Evolutionary conservation across 768 basidiomycete genomes (phyloP).

Genomic region (Trametes cubensis): DNA sequence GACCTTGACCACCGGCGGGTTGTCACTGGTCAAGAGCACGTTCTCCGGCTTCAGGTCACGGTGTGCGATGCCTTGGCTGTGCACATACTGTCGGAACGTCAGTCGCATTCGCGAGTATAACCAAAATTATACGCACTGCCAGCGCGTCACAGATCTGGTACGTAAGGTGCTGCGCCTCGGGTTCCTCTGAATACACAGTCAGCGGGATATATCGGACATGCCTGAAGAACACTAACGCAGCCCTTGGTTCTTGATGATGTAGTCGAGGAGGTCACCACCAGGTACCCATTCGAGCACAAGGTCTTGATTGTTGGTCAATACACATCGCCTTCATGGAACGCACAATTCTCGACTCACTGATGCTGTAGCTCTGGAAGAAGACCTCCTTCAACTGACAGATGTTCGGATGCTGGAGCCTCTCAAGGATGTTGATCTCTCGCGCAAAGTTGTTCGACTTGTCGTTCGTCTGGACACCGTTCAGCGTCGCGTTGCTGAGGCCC

Average conservation of each 20-base stretch:
- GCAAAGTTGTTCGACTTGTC: slow-evolving; percentile 45
- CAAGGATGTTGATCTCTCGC: slow-evolving; percentile 80
- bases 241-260: slow-evolving; percentile 63
- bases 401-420: slow-evolving; percentile 75
- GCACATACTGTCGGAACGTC: slow-evolving; percentile 55
- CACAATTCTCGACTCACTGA: slow-evolving; percentile 49
- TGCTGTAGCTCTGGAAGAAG: slow-evolving; percentile 63
- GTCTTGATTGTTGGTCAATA: slow-evolving; percentile 49
- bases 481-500: slow-evolving; percentile 14
- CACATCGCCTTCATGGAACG: slow-evolving; percentile 34
- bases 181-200: slow-evolving; percentile 46
- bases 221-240: slow-evolving; percentile 50
- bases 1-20: slow-evolving; percentile 78
- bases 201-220: background rate
- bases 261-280: slow-evolving; percentile 88
- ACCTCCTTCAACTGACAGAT: slow-evolving; percentile 81
- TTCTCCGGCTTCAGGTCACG: slow-evolving; percentile 97
- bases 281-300: slow-evolving; percentile 84
- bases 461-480: slow-evolving; percentile 9
- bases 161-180: slow-evolving; percentile 66
- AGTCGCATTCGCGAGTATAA: background rate
- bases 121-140: slow-evolving; percentile 47
- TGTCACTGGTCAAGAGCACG: slow-evolving; percentile 73
- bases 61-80: slow-evolving; percentile 79
- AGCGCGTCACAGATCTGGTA: slow-evolving; percentile 83